Evolutionary conservation across 768 basidiomycete species (phyloP), one percentile per base, ranked within the genome.

Genomic region (Lyophyllum decastes): DNA sequence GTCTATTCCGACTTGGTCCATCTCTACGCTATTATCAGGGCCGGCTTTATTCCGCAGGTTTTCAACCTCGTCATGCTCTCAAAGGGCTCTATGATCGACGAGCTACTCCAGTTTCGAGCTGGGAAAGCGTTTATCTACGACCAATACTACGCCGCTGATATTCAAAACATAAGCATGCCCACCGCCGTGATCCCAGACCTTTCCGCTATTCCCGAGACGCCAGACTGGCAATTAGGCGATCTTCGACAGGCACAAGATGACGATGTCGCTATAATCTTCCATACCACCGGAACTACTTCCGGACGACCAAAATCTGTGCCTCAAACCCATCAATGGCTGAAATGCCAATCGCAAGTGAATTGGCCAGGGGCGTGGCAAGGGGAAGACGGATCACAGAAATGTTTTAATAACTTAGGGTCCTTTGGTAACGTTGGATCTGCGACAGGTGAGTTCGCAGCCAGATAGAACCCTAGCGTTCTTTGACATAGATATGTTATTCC

Each of bases 241-340:
- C 41, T 59, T n/a, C 58, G 52, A 12, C 21, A 22, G 9, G 53
- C 41, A 4, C 35, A 59, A 12, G 58, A 54, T 2, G 43, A 54
- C 17, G 53, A 59, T 11, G 34, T 54, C 17, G 58, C 58, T n/a
- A 38, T 54, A 21, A 59, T 59, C 22, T 59, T 59, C 34, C 58
- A 59, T 50, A 59, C 58, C 16, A 59, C 52, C 25, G 44, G 58
- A 34, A 59, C 58, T 12, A 59, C 58, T 27, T 54, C 48, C 7
- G 58, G 58, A 26, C 46, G 58, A 11, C 58, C 58, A 12, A 59
- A 59, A 38, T 52, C 58, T 12, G 53, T 59, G 14, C 52, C 52
- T 2, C 58, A 59, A 46, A 35, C 53, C 2, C 58, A 59, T 47
- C 44, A 40, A 22, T 59, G 58, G 58, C 40, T 59, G 16, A 49